Conservation (phyloP, 2,329 filamentous ascomycete genomes). For the Venturiaceae sp. region DNA sequence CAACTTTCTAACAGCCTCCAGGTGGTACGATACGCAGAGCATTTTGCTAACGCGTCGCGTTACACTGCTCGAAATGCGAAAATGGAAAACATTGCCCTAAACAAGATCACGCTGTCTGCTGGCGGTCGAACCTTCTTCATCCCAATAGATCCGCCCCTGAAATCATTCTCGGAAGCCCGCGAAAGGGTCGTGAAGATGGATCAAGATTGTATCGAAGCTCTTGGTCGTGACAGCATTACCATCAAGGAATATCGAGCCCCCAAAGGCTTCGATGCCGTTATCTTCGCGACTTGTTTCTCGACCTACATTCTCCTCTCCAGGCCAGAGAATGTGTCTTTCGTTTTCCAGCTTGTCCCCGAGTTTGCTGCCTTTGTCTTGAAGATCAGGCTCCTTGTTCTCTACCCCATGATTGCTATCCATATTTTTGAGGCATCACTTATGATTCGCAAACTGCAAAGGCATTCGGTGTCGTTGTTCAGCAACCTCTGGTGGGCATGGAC, state of each 20-base stretch:
- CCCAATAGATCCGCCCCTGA: slow-evolving; percentile 60
- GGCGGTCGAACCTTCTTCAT: slow-evolving; percentile 43
- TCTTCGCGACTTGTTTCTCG: slow-evolving; percentile 38
- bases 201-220: slow-evolving; percentile 44
- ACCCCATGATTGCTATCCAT: slow-evolving; percentile 53
- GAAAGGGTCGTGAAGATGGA: slow-evolving; percentile 66
- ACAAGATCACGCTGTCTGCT: slow-evolving; percentile 51
- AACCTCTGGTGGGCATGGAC: slow-evolving; percentile 45
- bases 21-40: slow-evolving; percentile 65
- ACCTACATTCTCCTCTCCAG: slow-evolving; percentile 20
- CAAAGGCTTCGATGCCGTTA: slow-evolving; percentile 37
- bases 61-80: slow-evolving; percentile 46
- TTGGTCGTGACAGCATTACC: slow-evolving; percentile 50
- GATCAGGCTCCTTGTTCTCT: slow-evolving; percentile 40
- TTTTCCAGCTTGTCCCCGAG: slow-evolving; percentile 30
- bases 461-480: slow-evolving; percentile 41
- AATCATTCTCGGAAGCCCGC: slow-evolving; percentile 57
- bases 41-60: slow-evolving; percentile 53
- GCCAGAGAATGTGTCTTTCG: slow-evolving; percentile 23
- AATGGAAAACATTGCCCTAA: slow-evolving; percentile 56
- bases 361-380: slow-evolving; percentile 50
- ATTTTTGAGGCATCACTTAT: slow-evolving; percentile 47
- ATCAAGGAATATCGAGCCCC: slow-evolving; percentile 44
- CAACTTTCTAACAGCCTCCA: slow-evolving; percentile 13
- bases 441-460: slow-evolving; percentile 35